Conservation (phyloP, 495 filamentous ascomycete genomes). For the Podospora australis region DNA sequence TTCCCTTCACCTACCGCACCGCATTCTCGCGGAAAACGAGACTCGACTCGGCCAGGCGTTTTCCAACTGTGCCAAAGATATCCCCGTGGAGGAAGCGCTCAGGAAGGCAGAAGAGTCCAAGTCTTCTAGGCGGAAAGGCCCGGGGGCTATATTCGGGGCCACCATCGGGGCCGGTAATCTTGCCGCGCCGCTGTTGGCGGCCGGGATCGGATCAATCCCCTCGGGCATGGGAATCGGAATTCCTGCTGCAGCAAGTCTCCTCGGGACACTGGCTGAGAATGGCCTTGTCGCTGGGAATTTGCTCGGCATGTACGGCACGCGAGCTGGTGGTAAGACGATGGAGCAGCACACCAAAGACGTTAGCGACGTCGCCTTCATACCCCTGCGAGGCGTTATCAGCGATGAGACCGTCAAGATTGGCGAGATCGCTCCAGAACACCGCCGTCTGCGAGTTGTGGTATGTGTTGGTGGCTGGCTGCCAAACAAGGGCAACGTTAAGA, state of each 20-base stretch:
- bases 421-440: constrained; percentile 35
- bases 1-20: constrained; percentile 58
- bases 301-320: constrained; percentile 83
- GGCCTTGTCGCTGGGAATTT: constrained; percentile 71
- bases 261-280: constrained; percentile 73
- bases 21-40: constrained; percentile 64
- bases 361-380: constrained; percentile 82
- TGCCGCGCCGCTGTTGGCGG: constrained; percentile 73
- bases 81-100: constrained; percentile 61
- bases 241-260: constrained; percentile 60
- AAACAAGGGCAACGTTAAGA: constrained; percentile 58
- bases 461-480: constrained; percentile 79
- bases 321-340: constrained; percentile 81
- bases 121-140: constrained; percentile 65
- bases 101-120: constrained; percentile 64
- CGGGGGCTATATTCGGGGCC: constrained; percentile 56
- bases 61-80: constrained; percentile 62
- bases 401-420: constrained; percentile 28
- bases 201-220: constrained; percentile 75
- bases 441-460: constrained; percentile 75
- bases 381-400: constrained; percentile 46
- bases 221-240: constrained; percentile 71
- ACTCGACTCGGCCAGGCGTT: constrained; percentile 66
- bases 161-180: constrained; percentile 70
- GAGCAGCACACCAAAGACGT: constrained; percentile 82